Evolutionary conservation across 441 rosid species (phyloP).

Genomic region (Codiaeum variegatum): DNA sequence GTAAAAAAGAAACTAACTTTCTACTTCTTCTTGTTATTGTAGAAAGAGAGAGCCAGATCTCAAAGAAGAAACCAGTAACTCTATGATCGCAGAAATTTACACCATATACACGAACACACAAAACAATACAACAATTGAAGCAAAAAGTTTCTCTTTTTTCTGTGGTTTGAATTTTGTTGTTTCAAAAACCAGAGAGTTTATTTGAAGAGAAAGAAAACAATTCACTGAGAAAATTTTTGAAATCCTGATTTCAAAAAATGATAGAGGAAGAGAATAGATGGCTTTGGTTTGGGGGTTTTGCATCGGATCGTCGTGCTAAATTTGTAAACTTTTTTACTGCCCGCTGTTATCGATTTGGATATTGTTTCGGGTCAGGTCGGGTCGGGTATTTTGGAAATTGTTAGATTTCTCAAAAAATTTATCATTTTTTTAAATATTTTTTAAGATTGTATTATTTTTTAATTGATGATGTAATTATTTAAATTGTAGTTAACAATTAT

Average conservation of each 20-base stretch:
- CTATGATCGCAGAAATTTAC: slow-evolving; percentile 14
- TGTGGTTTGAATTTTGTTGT: not conserved
- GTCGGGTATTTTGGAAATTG: too few relatives aligned
- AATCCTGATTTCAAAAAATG: not conserved
- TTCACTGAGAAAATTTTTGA: not conserved
- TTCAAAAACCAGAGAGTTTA: not conserved
- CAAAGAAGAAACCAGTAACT: slow-evolving; percentile 5
- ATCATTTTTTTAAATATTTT: too few relatives aligned
- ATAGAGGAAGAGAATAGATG: not conserved
- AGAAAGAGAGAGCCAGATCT: slow-evolving; percentile 21
- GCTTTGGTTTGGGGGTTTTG: slow-evolving; percentile 18
- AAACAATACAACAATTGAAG: not conserved
- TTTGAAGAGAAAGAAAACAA: not conserved
- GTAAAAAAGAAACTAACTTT: slow-evolving; percentile 27
- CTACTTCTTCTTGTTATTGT: not conserved
- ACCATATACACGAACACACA: too few relatives aligned
- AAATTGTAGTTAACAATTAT: too few relatives aligned
- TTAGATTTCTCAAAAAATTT: too few relatives aligned
- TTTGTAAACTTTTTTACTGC: not conserved
- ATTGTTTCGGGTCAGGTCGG: too few relatives aligned
- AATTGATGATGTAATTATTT: too few relatives aligned
- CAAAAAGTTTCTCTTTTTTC: not conserved
- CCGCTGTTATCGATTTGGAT: not conserved
- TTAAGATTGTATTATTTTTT: too few relatives aligned
- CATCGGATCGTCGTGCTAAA: slow-evolving; percentile 4